Evolutionary conservation across 106 monocot genomes (phyloP).

Genomic region (Dactylorhiza incarnata): DNA sequence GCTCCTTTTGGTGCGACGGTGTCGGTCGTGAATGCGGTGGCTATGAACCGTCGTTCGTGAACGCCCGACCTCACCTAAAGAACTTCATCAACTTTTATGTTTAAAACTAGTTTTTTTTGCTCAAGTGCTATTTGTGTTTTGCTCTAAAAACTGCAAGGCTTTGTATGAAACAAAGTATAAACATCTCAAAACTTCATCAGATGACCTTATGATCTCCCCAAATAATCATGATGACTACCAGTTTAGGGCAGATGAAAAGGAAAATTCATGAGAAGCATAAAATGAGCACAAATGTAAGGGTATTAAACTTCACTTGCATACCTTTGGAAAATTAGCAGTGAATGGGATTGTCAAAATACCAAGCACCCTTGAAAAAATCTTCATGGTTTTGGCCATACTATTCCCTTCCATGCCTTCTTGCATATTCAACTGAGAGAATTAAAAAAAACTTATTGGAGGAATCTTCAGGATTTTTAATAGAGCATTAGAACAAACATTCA

Average conservation of each 20-base stretch:
- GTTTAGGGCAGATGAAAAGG: background rate
- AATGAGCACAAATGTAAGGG: background rate
- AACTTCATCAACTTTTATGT: too few species aligned
- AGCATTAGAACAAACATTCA: background rate
- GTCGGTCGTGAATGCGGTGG: too few species aligned
- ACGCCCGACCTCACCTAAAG: too few species aligned
- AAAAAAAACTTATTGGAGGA: conserved; percentile 3
- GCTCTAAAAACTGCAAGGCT: too few species aligned
- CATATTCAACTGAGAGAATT: conserved; percentile 38
- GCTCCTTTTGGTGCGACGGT: too few species aligned
- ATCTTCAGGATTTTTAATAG: background rate
- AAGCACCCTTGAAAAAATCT: conserved; percentile 56
- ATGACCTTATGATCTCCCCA: too few species aligned
- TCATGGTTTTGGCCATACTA: conserved; percentile 53
- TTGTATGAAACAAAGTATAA: too few species aligned
- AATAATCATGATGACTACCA: too few species aligned
- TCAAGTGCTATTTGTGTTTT: too few species aligned
- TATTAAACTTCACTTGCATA: conserved; percentile 2
- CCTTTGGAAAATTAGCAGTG: conserved; percentile 63
- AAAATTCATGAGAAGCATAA: background rate
- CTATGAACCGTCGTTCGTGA: too few species aligned
- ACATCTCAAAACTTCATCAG: too few species aligned
- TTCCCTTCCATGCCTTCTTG: conserved; percentile 83
- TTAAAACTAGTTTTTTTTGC: too few species aligned
- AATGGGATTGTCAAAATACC: conserved; percentile 58